Evolutionary conservation across 352 stramenopile species (phyloP), one percentile per base, ranked within the genome.

Genomic region (Phytophthora sansomeana): DNA sequence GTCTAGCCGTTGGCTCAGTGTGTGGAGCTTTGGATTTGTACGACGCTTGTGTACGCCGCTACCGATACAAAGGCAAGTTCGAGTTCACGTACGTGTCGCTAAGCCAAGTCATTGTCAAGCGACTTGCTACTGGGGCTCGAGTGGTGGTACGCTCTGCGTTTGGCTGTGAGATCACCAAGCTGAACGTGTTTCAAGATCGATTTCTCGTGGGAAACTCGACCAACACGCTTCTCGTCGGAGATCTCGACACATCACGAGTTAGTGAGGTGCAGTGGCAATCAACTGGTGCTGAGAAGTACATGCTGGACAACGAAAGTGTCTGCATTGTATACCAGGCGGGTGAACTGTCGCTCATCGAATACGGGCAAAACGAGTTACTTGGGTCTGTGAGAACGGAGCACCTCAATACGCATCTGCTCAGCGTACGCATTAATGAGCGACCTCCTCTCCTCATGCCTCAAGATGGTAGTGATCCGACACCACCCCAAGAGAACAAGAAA

Each of bases 1-100:
- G 89, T 3, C 67, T 98, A 14, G 92, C 90, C 0, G 79, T 98
- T 21, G 95, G 95, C 6, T 96, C 92, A 0, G 80, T 98, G 0
- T 98, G 93, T 60, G 95, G 95, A 8, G 87, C 85, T 16, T 67
- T 98, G 17, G 95, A 98, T 71, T 62, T 98, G 6, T 98, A 97
- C 64, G 95, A 98, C 42, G 90, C 93, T 2, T 98, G 93, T 51
- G 88, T 98, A 39, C 83, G 85, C 2, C 89, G 95, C 30, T 97
- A 91, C 56, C 81, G 85, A 4, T 98, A 98, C 80, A 98, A 98
- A 64, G 91, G 91, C 52, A 96, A 93, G 50, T 98, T 98, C 56
- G 95, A 98, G 80, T 97, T 98, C 66, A 98, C 93, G 43, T 98
- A 98, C 60, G 91, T 98, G 44, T 97, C 86, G 19, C 70, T 96